Evolutionary conservation across 495 filamentous ascomycete species (phyloP), one percentile per base, ranked within the genome.

Genomic region (Viridothelium virens): DNA sequence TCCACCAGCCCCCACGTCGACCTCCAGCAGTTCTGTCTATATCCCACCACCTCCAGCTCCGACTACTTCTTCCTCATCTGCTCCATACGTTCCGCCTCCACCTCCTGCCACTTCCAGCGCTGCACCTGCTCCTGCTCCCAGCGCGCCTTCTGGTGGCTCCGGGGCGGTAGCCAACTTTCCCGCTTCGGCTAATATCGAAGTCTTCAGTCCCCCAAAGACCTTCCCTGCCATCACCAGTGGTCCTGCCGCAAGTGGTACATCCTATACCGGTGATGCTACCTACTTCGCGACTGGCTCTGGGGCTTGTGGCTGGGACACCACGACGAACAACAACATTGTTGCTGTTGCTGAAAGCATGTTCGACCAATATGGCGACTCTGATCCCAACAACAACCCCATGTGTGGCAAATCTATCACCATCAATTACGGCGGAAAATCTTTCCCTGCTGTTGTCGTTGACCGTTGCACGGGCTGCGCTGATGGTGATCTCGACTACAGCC

Each of bases 231-330:
- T 66, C 31, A 56, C 69, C 3, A 68, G 67, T n/a, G 56, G 66
- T 47, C 56, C 63, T 12, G 67, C 68, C n/a, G 37, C 37, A 25
- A 2, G 37, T 12, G 70, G 67, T 38, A 38, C n/a, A 14, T 64
- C 16, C 10, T 68, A 71, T 50, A 66, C 70, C 2, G 80, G 80
- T 56, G 61, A 74, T 39, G 74, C 78, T 25, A 83, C 80, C 48
- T 80, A 72, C 65, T 83, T 81, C 68, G 59, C 63, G 7, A 31
- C 69, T 41, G 78, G 79, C 33, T 11, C 78, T 4, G 81, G 80
- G 25, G 73, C 80, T 46, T 83, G 81, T 62, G 81, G 80, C 41
- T 31, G 31, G 1, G 63, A 59, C 1, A 75, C 62, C 66, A 1
- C 0, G 1, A 36, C 62, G 38, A 18, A 31, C 33, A 74, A 81